phyloP scores from a whole-genome alignment of 2,329 filamentous ascomycete species.

The Alternaria hordeiaustralica region DNA sequence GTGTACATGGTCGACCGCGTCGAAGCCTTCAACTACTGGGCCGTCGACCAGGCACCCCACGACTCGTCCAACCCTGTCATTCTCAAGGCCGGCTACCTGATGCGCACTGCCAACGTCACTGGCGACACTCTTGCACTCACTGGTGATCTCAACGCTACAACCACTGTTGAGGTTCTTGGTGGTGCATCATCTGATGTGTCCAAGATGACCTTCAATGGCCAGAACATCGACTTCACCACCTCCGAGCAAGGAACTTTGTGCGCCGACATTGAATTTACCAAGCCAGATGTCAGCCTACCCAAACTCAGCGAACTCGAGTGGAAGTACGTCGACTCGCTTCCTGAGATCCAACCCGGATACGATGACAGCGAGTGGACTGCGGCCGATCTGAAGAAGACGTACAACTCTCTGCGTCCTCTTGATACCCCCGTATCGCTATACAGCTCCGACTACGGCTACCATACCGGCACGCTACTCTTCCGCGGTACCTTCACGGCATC shows the following conservation, averaged over 20 bases:
- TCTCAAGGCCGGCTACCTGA: slow-evolving; percentile 68
- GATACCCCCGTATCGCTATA: slow-evolving; percentile 71
- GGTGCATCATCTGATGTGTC: slow-evolving; percentile 60
- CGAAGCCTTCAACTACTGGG: slow-evolving; percentile 73
- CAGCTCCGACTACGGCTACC: slow-evolving; percentile 75
- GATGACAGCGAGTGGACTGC: slow-evolving; percentile 72
- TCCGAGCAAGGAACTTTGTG: slow-evolving; percentile 58
- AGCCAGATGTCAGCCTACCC: slow-evolving; percentile 63
- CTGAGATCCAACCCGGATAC: slow-evolving; percentile 69
- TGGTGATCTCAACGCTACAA: slow-evolving; percentile 76
- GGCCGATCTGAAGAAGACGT: slow-evolving; percentile 64
- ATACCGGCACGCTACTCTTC: slow-evolving; percentile 72
- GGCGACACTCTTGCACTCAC: slow-evolving; percentile 66
- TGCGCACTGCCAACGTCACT: slow-evolving; percentile 65
- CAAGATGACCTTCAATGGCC: slow-evolving; percentile 68
- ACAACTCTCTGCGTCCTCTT: slow-evolving; percentile 64
- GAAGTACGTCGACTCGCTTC: slow-evolving; percentile 74
- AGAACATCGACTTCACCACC: slow-evolving; percentile 48
- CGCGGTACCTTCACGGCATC: slow-evolving; percentile 72
- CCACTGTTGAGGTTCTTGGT: slow-evolving; percentile 71
- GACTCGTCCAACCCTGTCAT: slow-evolving; percentile 56
- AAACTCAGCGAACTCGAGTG: slow-evolving; percentile 66
- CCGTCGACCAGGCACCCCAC: slow-evolving; percentile 56
- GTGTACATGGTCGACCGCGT: slow-evolving; percentile 68
- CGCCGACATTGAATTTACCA: slow-evolving; percentile 58